Evolutionary conservation across 2,329 filamentous ascomycete genomes (phyloP), one percentile per base, ranked within the genome.

Genomic region (Ophiostoma quercus): DNA sequence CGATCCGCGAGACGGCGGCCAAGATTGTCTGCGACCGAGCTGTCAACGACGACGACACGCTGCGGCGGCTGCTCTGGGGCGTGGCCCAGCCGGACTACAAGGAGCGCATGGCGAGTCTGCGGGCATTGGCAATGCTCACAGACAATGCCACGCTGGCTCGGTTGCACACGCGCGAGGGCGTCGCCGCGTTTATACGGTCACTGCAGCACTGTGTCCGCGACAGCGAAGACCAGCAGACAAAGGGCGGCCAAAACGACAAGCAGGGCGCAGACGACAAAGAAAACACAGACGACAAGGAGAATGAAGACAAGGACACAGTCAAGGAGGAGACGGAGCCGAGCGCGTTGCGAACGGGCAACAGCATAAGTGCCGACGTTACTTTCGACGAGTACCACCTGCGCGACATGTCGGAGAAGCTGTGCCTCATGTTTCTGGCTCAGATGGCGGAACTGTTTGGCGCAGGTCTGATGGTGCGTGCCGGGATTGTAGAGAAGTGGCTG

Each of bases 401-500:
- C 70, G 87, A 89, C 74, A 84, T 86, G 76, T 80, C 83, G 65
- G 88, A 90, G 76, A 84, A 85, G 74, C 82, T 87, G 32, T 87
- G 84, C 71, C 82, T 90, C 66, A 82, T 85, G 78, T 82, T 90
- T 65, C 75, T 88, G 66, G 78, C 80, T 43, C 82, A 87, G 71
- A 79, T 92, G 2, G 81, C 90, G n/a, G 83, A 82, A 71, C 85
- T 85, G 72, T 85, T 86, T 74, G 84, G 86, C 22, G 79, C 84
- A 1, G 82, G 83, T 34, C 84, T 84, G 68, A 79, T 92, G 22
- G 79, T 89, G 69, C 82, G 86, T 76, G 87, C 88, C 51, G 84
- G 84, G 7, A 87, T 94, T 72, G 83, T 94, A 54, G 87, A 89
- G 71, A 87, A 86, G 70, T 94, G 91, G 91, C 83, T 94, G n/a